Evolutionary conservation across 495 filamentous ascomycete species (phyloP).

Genomic region (Pyronema omphalodes): DNA sequence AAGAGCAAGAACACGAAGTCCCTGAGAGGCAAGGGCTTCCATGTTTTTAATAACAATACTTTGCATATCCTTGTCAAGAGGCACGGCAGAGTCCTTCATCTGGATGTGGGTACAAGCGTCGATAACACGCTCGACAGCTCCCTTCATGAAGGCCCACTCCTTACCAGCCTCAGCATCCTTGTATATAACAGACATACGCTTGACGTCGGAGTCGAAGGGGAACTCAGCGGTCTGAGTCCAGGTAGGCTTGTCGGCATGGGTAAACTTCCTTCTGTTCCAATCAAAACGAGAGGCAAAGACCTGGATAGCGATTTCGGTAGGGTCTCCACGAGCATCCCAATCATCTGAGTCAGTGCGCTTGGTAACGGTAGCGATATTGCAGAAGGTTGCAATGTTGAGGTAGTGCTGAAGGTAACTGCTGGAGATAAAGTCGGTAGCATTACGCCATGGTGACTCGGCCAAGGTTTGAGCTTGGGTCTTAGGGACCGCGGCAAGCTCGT

Average conservation of each 20-base stretch:
- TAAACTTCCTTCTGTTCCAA: slow-evolving; percentile 36
- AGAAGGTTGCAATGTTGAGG: slow-evolving; percentile 43
- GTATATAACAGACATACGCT: slow-evolving; percentile 52
- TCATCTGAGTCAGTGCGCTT: slow-evolving; percentile 28
- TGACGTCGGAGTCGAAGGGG: slow-evolving; percentile 50
- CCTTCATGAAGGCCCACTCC: slow-evolving; percentile 40
- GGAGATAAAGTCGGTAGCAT: slow-evolving; percentile 27
- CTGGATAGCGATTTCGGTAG: slow-evolving; percentile 53
- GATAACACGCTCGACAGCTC: slow-evolving; percentile 45
- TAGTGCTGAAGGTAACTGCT: slow-evolving; percentile 33
- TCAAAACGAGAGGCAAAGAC: slow-evolving; percentile 47
- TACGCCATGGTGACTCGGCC: slow-evolving; percentile 17
- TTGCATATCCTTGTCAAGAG: slow-evolving; percentile 23
- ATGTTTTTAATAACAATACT: slow-evolving; percentile 39
- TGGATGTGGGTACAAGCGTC: slow-evolving; percentile 33
- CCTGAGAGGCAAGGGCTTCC: slow-evolving; percentile 42
- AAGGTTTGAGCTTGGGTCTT: slow-evolving; percentile 15
- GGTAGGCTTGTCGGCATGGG: slow-evolving; percentile 31
- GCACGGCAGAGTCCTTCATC: slow-evolving; percentile 26
- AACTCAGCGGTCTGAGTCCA: slow-evolving; percentile 43
- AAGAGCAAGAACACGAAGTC: slow-evolving; percentile 45
- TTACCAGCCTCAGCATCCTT: slow-evolving; percentile 19
- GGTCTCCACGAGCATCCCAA: slow-evolving; percentile 48
- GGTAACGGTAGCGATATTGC: slow-evolving; percentile 44
- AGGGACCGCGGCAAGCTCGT: slow-evolving; percentile 23